Percentiles rank a stretch among this genome's conserved stretches.
These are phyloP conservation scores for Didymella sp. DNA, from an alignment of 2,329 filamentous ascomycete genomes.

Conservation along the genomic window DNA sequence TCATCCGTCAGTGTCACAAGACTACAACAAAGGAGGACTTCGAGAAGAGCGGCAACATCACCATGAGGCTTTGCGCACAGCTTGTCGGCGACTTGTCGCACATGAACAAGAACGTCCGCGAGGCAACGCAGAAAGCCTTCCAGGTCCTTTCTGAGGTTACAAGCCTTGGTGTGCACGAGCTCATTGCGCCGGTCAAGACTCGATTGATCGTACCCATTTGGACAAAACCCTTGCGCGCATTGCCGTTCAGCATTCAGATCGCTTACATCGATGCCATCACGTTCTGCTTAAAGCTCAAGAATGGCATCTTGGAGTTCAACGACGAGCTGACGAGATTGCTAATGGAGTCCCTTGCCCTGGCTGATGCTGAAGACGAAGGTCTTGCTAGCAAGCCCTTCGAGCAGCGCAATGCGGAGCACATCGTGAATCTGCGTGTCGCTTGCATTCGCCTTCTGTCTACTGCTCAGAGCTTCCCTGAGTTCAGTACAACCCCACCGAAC, in stretches of 20 bases:
- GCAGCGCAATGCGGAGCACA: conserved; percentile 93
- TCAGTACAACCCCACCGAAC: conserved; percentile 76
- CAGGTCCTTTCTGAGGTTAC: conserved; percentile 81
- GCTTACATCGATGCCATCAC: conserved; percentile 98
- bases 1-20: conserved; percentile 80
- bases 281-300: conserved; percentile 88
- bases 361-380: conserved; percentile 92
- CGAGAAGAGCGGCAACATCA: conserved; percentile 68
- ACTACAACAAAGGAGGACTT: conserved; percentile 81
- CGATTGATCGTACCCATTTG: conserved; percentile 90
- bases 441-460: conserved; percentile 93
- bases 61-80: conserved; percentile 80
- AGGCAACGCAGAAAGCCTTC: conserved; percentile 82
- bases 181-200: conserved; percentile 89
- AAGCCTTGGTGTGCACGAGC: conserved; percentile 80
- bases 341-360: conserved; percentile 90
- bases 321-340: conserved; percentile 88
- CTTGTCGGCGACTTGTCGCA: conserved; percentile 90
- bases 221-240: conserved; percentile 87
- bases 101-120: conserved; percentile 93
- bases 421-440: conserved; percentile 87
- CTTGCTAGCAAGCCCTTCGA: conserved; percentile 86
- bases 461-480: conserved; percentile 92
- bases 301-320: conserved; percentile 89
- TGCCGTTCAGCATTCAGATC: conserved; percentile 95